Base-by-base conservation (phyloP, 2,329 filamentous ascomycete species). In the Penicillium concentricum region DNA sequence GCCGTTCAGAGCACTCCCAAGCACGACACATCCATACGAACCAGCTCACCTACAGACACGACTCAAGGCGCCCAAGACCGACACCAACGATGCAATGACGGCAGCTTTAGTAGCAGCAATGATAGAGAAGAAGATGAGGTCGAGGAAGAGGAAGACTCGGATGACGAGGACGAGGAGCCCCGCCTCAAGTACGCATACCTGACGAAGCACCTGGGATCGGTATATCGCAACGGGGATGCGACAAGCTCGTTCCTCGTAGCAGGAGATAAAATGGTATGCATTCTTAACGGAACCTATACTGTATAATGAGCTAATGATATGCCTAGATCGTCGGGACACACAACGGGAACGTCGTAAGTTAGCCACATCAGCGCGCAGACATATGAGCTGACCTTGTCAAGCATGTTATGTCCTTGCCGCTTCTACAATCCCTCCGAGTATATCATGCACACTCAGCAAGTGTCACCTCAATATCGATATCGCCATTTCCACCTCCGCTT, bases 361-460 rank as follows among this genome's bases (percentile, higher is more conserved):
- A 48, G 18, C 32, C 35, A 38, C 30, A 38, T 18, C 22, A 24
- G 13, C 24, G 32, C 43, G 41, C 49, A 44, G 42, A 24, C 45
- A 48, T 35, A 53, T 41, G 37, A 51, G 56, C 63, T 71, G 46
- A 67, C 59, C 28, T 47, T 35, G 38, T 56, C 26, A 66, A 94
- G 90, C 90, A 99, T 79, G 88, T 96, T 60, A 79, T 97, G 45
- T 88, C 91, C 62, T 76, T 97, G 18, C 92, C 94, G 1, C 84
- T 86, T 6, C 89, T 97, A 70, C 87, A 93, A 63, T 80, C 88
- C 4, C 75, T 99, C 39, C 87, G 91, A 68, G 88, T 90, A 58
- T 99, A 97, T 72, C 91, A 93, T 69, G 93, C 92, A 15, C 95
- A 99, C 71, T 89, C 90, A 10, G 93, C 94, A 41, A 97, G 91